Conservation (phyloP, 148 eudicot species). For the Beta vulgaris region DNA sequence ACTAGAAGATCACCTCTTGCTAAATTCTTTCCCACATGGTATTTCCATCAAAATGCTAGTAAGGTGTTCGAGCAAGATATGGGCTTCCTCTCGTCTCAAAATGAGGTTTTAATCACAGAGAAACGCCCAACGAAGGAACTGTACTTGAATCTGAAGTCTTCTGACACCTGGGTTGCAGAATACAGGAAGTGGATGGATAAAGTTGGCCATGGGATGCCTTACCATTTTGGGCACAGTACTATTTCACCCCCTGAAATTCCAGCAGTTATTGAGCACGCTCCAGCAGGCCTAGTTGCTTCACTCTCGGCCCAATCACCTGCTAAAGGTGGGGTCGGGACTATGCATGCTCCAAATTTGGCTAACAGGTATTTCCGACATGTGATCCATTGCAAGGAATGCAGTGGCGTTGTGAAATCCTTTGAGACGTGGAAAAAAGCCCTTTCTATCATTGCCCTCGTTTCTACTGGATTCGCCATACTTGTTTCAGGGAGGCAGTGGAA, state of each 20-base stretch:
- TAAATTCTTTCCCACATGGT: slow-evolving; percentile 76
- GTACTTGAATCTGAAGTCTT: slow-evolving; percentile 72
- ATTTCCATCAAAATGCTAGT: slow-evolving; percentile 85
- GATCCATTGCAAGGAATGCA: slow-evolving; percentile 84
- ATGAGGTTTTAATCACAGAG: slow-evolving; percentile 73
- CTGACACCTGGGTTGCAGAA: slow-evolving; percentile 95
- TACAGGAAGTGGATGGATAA: slow-evolving; percentile 99
- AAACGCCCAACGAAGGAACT: slow-evolving; percentile 75
- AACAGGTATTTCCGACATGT: slow-evolving; percentile 85
- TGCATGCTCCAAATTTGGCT: slow-evolving; percentile 74
- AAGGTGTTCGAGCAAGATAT: slow-evolving; percentile 98
- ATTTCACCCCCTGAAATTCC: slow-evolving; percentile 60
- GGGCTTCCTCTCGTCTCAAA: slow-evolving; percentile 95
- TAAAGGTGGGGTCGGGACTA: slow-evolving; percentile 73
- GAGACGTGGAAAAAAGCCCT: slow-evolving; percentile 65
- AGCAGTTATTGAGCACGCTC: slow-evolving; percentile 94
- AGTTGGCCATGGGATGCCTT: slow-evolving; percentile 99
- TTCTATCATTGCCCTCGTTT: slow-evolving; percentile 48
- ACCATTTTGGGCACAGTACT: slow-evolving; percentile 82
- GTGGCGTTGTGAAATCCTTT: slow-evolving; percentile 51
- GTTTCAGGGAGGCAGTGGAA: slow-evolving; percentile 81
- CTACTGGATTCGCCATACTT: slow-evolving; percentile 67
- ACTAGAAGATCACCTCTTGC: slow-evolving; percentile 55
- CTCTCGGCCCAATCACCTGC: slow-evolving; percentile 81
- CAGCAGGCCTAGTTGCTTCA: slow-evolving; percentile 82